phyloP scores from a whole-genome alignment of 495 filamentous ascomycete species.

The Amphirosellinia nigrospora region DNA sequence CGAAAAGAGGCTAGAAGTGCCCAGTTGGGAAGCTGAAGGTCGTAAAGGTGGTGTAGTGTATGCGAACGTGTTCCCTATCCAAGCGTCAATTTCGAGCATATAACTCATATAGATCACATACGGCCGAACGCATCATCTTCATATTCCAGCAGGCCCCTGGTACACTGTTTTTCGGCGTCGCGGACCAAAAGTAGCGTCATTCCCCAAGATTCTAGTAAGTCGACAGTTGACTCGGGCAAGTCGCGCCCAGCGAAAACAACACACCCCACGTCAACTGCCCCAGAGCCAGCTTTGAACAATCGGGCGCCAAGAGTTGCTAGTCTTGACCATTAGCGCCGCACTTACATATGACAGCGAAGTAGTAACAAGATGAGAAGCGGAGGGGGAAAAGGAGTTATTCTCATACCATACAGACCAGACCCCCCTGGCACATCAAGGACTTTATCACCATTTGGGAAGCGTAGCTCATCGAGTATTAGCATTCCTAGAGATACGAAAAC shows the following conservation, averaged over 20 bases:
- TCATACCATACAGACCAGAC: slow-evolving; percentile 48
- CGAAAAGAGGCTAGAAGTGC: slow-evolving; percentile 9
- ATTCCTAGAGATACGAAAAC: slow-evolving; percentile 38
- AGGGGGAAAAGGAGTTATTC: slow-evolving; percentile 38
- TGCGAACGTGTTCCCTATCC: slow-evolving; percentile 3
- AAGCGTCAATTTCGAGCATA: neutral
- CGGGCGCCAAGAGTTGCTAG: slow-evolving; percentile 17
- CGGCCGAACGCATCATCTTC: slow-evolving; percentile 25
- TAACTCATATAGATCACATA: slow-evolving; percentile 19
- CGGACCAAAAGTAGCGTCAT: slow-evolving; percentile 19
- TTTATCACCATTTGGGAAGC: slow-evolving; percentile 30
- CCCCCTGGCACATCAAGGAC: slow-evolving; percentile 45
- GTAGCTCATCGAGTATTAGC: slow-evolving; percentile 47
- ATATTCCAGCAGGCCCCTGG: slow-evolving; percentile 34
- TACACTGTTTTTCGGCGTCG: slow-evolving; percentile 27
- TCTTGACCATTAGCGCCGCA: slow-evolving; percentile 16
- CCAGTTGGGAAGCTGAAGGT: slow-evolving; percentile 13
- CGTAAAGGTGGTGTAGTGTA: slow-evolving; percentile 16
- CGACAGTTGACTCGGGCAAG: slow-evolving; percentile 31
- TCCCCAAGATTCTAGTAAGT: slow-evolving; percentile 32
- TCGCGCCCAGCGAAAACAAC: slow-evolving; percentile 34
- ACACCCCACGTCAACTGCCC: slow-evolving; percentile 27
- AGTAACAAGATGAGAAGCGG: slow-evolving; percentile 27
- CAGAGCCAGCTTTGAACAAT: slow-evolving; percentile 7
- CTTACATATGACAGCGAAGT: neutral